Evolutionary conservation across 148 eudicot species (phyloP).

Genomic region (Camellia sinensis): DNA sequence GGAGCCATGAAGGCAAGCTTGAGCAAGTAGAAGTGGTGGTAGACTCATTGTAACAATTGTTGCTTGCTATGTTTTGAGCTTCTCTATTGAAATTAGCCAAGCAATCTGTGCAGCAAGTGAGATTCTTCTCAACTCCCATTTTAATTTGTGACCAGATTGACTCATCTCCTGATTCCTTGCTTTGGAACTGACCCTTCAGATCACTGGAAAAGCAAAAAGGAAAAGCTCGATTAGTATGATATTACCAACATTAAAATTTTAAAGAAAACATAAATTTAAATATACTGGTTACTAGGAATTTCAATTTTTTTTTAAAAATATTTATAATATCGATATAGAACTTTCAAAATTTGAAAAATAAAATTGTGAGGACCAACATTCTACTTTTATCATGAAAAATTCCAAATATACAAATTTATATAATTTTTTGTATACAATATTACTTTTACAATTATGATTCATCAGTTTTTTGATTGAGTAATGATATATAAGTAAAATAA

Average conservation of each 20-base stretch:
- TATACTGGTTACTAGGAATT: not conserved
- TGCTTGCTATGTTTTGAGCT: constrained; percentile 23
- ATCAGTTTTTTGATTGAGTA: too few species aligned
- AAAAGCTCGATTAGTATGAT: not conserved
- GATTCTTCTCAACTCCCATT: constrained; percentile 36
- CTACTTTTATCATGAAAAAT: too few species aligned
- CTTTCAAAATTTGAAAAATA: too few species aligned
- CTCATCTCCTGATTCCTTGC: constrained; percentile 32
- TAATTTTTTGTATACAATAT: too few species aligned
- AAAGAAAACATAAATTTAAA: not conserved
- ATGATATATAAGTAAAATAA: too few species aligned
- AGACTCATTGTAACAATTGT: constrained; percentile 13
- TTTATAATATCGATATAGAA: too few species aligned
- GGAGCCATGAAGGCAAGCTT: constrained; percentile 69
- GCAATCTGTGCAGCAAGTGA: constrained; percentile 63
- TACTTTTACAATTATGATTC: too few species aligned
- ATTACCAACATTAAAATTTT: not conserved
- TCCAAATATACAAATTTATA: too few species aligned
- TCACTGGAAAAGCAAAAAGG: constrained; percentile 28
- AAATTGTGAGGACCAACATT: too few species aligned
- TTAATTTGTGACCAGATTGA: constrained; percentile 36
- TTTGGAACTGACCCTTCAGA: constrained; percentile 28
- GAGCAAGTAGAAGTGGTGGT: constrained; percentile 37
- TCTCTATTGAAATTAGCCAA: constrained; percentile 37
- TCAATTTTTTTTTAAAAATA: not conserved